These are phyloP conservation scores for Aspergillus nidulans DNA, from an alignment of 495 filamentous ascomycete species.

Conservation along the genomic window DNA sequence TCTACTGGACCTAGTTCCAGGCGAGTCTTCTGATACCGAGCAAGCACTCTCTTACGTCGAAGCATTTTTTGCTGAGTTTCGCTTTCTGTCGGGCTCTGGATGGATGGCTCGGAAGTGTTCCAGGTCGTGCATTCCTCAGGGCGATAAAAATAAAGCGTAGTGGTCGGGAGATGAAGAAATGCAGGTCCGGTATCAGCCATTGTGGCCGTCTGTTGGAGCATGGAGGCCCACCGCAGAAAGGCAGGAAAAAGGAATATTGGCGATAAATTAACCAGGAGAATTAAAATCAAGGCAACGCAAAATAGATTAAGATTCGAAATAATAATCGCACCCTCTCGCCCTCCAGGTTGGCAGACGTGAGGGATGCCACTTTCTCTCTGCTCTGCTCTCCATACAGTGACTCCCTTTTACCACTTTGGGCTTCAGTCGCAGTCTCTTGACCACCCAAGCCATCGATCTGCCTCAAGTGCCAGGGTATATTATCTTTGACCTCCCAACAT, in stretches of 20 bases:
- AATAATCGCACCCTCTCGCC: conserved; percentile 4
- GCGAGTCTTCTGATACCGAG: conserved; percentile 3
- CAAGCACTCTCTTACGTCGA: conserved; percentile 13
- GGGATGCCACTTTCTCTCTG: conserved; percentile 18
- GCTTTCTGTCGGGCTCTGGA: not conserved
- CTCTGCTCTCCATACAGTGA: too few relatives aligned
- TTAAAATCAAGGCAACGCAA: conserved; percentile 14
- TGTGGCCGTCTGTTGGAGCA: not conserved
- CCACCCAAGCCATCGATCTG: not conserved
- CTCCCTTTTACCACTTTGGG: not conserved
- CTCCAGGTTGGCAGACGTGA: conserved; percentile 17
- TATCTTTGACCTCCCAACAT: conserved; percentile 8
- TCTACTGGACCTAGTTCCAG: not conserved
- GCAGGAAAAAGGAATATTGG: conserved; percentile 10
- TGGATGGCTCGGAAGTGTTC: conserved; percentile 6
- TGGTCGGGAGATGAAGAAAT: not conserved
- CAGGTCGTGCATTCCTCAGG: conserved; percentile 3
- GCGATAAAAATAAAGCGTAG: conserved; percentile 5
- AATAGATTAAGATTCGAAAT: conserved; percentile 10
- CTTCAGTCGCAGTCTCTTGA: not conserved
- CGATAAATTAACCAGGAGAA: conserved; percentile 15
- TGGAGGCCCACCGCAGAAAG: not conserved
- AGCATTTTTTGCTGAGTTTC: conserved; percentile 8
- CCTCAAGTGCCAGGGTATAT: not conserved
- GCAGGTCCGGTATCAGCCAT: not conserved